A percentile compares a stretch with the other conserved stretches of the same genome.
Conservation (phyloP, 257 asterid genomes). For the Solanum arcanum region DNA sequence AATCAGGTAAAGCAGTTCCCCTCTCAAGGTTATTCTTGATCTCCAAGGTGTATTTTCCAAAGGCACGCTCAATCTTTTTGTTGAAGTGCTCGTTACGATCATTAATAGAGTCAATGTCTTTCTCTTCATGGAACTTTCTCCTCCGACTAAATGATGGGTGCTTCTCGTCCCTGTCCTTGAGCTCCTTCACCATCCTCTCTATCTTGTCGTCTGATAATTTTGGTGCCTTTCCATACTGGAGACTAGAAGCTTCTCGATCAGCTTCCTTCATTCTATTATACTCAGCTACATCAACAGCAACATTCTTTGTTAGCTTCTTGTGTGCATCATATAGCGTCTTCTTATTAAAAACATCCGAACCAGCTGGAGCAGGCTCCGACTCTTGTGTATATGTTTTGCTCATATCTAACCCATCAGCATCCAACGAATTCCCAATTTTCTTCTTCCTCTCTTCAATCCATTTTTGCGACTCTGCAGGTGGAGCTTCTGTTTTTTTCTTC, state of each 20-base stretch:
- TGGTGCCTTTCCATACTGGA: not conserved
- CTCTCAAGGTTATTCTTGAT: not conserved
- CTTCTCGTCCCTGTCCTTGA: not conserved
- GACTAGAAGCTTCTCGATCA: not conserved
- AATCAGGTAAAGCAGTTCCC: not conserved
- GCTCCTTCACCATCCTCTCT: not conserved
- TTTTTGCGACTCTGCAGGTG: slow-evolving; percentile 51
- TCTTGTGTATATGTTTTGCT: slow-evolving; percentile 75
- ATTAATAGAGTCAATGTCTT: not conserved
- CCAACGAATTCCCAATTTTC: slow-evolving; percentile 78
- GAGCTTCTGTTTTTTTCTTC: slow-evolving; percentile 62
- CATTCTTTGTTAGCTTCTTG: not conserved
- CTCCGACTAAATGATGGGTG: not conserved
- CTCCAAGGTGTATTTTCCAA: not conserved
- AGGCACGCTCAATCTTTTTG: not conserved
- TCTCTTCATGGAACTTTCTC: not conserved
- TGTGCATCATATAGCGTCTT: not conserved
- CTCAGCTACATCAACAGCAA: not conserved
- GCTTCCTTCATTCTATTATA: not conserved
- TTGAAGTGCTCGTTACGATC: not conserved
- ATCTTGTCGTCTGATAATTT: not conserved
- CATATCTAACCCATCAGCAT: slow-evolving; percentile 90
- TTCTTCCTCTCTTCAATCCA: slow-evolving; percentile 96
- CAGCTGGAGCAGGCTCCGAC: slow-evolving; percentile 79
- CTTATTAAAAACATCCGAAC: slow-evolving; percentile 50